Evolutionary conservation across 129 eudicot genomes (phyloP).

Genomic region (Artemisia tridentata): DNA sequence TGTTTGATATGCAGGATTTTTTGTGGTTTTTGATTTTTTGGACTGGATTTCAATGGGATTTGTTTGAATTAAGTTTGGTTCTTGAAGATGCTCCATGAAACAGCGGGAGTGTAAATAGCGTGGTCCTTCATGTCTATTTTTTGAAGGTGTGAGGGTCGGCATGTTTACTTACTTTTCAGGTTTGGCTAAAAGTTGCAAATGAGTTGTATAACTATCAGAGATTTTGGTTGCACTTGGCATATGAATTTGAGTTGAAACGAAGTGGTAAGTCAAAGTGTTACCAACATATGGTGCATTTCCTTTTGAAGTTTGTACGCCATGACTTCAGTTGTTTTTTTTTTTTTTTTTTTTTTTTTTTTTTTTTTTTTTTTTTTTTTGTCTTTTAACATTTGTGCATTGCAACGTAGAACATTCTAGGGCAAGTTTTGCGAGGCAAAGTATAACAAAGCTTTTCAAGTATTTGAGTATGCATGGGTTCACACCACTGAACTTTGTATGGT

Average conservation of each 20-base stretch:
- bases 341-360: neutral
- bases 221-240: conserved; percentile 18
- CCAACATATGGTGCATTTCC: neutral
- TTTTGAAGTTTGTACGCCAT: neutral
- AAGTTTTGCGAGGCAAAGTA: no score
- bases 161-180: conserved; percentile 36
- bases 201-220: conserved; percentile 25
- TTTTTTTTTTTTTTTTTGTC: neutral
- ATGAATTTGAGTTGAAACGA: neutral
- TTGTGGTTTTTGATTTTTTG: conserved; percentile 32
- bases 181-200: conserved; percentile 20
- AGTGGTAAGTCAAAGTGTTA: neutral
- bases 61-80: conserved; percentile 10
- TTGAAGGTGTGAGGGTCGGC: conserved; percentile 43
- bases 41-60: conserved; percentile 20
- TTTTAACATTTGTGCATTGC: neutral
- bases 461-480: no score
- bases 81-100: conserved; percentile 19
- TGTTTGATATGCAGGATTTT: conserved; percentile 23
- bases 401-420: no score
- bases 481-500: no score
- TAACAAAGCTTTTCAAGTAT: no score
- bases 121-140: conserved; percentile 60
- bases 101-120: conserved; percentile 56
- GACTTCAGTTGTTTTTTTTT: neutral